Evolutionary conservation across 768 basidiomycete species (phyloP).

Genomic region (Lactarius sanguifluus): DNA sequence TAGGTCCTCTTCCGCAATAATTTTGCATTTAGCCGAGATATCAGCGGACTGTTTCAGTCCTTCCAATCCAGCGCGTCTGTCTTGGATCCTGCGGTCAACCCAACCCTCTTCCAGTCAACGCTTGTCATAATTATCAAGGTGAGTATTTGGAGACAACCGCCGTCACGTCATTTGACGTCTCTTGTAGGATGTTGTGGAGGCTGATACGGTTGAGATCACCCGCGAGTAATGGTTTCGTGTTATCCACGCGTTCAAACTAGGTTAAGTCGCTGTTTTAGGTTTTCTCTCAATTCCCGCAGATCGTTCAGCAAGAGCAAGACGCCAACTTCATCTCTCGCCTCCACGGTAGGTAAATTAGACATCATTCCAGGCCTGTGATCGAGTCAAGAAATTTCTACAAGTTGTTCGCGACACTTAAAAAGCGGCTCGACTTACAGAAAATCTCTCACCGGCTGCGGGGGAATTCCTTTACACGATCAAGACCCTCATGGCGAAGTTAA

Average conservation of each 20-base stretch:
- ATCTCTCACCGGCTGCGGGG: constrained; percentile 51
- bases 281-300: constrained; percentile 55
- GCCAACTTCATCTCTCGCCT: constrained; percentile 64
- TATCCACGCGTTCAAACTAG: background rate
- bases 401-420: constrained; percentile 49
- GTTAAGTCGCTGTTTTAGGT: constrained; percentile 38
- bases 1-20: constrained; percentile 68
- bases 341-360: constrained; percentile 53
- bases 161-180: background rate
- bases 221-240: constrained; percentile 45
- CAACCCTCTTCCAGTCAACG: constrained; percentile 56
- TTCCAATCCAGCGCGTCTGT: constrained; percentile 61
- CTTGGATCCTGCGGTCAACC: constrained; percentile 58
- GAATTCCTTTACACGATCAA: constrained; percentile 43
- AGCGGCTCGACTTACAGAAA: constrained; percentile 47
- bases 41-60: constrained; percentile 61
- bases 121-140: constrained; percentile 68
- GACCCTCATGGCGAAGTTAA: constrained; percentile 23
- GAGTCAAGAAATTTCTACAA: constrained; percentile 60
- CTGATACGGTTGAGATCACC: constrained; percentile 57
- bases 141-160: background rate
- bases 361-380: constrained; percentile 68
- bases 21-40: constrained; percentile 60
- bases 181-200: constrained; percentile 58
- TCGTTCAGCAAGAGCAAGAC: constrained; percentile 60